Conservation (phyloP, 1,139 yeast species). For the Zygoascus sp. region DNA sequence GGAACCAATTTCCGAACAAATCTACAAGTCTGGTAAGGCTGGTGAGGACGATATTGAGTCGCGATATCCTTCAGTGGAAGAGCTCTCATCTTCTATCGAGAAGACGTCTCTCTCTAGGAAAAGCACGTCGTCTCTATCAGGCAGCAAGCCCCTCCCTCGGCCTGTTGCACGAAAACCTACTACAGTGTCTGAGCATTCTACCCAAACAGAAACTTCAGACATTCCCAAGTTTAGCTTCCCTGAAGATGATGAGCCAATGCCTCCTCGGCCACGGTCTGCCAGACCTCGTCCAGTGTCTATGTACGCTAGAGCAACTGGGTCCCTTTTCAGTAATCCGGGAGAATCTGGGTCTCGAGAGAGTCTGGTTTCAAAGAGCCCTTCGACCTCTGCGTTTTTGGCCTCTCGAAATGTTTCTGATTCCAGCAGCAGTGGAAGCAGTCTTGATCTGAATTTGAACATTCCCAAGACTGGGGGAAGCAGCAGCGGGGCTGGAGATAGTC, state of each 20-base stretch:
- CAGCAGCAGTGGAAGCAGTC: not conserved
- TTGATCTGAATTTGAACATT: not conserved
- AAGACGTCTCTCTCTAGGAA: conserved; percentile 11
- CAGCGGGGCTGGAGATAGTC: conserved; percentile 1
- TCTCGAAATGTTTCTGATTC: conserved; percentile 9
- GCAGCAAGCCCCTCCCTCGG: not conserved
- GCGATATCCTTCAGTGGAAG: conserved; percentile 36
- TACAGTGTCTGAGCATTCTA: not conserved
- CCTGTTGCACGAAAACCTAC: not conserved
- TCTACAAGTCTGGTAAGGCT: conserved; percentile 3
- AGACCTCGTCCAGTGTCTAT: conserved; percentile 18
- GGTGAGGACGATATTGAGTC: conserved; percentile 21
- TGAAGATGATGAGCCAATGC: not conserved
- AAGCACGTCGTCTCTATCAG: not conserved
- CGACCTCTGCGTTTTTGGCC: conserved; percentile 10
- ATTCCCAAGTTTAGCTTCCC: conserved; percentile 1
- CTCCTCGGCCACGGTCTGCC: conserved; percentile 3
- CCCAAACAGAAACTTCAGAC: conserved; percentile 8
- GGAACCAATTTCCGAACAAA: conserved; percentile 8
- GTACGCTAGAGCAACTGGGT: conserved; percentile 14
- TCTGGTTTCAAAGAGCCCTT: conserved; percentile 7
- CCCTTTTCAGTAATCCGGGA: conserved; percentile 1
- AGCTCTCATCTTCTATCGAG: conserved; percentile 29
- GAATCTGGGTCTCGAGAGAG: conserved; percentile 6
- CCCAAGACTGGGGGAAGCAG: not conserved